A percentile compares a stretch with the other conserved stretches of the same genome.
Conservation (phyloP, 148 eudicot species). For the Rhododendron molle region DNA sequence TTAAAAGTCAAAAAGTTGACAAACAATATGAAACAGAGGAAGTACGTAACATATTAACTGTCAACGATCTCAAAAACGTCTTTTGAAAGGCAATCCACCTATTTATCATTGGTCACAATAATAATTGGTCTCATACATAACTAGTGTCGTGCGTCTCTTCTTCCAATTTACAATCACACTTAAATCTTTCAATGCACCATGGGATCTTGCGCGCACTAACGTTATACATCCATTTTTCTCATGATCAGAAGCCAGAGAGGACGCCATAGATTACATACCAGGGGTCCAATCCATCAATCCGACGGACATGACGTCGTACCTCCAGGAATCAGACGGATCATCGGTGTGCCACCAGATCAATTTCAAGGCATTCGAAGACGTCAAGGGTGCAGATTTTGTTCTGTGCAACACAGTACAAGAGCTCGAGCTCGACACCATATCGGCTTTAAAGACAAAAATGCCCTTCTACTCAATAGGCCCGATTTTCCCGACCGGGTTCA, state of each 20-base stretch:
- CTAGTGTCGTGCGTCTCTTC: not conserved
- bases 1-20: too few species aligned
- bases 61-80: too few species aligned
- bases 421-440: slow-evolving; percentile 25
- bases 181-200: not conserved
- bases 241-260: slow-evolving; percentile 27
- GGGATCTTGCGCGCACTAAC: not conserved
- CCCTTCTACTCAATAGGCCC: slow-evolving; percentile 34
- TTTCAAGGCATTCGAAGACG: slow-evolving; percentile 27
- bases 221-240: not conserved
- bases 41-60: too few species aligned
- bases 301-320: slow-evolving; percentile 29
- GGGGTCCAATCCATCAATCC: slow-evolving; percentile 30
- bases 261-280: slow-evolving; percentile 33
- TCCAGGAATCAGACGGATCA: slow-evolving; percentile 24
- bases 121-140: too few species aligned
- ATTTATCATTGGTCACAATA: too few species aligned
- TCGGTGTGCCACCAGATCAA: slow-evolving; percentile 28
- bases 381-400: slow-evolving; percentile 28
- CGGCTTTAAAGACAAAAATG: slow-evolving; percentile 27
- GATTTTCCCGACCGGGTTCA: slow-evolving; percentile 31
- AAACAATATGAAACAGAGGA: too few species aligned
- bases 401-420: slow-evolving; percentile 32
- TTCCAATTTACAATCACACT: not conserved
- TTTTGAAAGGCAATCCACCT: too few species aligned